Base-by-base conservation (phyloP, 108 stramenopile genomes). In the Chaetoceros tenuissimus region DNA sequence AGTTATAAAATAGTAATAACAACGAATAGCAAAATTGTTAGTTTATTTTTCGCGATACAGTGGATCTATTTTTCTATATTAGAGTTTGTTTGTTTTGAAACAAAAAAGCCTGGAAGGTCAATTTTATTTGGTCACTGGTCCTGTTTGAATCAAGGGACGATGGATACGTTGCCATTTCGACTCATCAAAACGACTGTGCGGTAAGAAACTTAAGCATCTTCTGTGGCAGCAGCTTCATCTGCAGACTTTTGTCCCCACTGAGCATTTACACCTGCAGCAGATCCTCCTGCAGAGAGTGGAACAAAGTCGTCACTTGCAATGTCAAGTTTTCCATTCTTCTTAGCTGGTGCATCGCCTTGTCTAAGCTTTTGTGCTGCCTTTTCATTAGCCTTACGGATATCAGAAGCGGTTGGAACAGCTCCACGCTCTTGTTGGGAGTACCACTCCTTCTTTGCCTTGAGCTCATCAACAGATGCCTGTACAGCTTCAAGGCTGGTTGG, bases 391-490 rank as follows among this genome's bases (percentile, higher is more conserved):
- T 93, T 89, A 48, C 87, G 87, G 79, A 93, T 87, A 20, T 93
- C 91, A 52, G 66, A 64, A 28, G 91, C 91, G 22, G 91, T 93
- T 1, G 92, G 90, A 29, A 94, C 90, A 30, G 84, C 69, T 57
- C 89, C 92, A 48, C 96, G 83, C 26, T 91, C 93, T 73, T 95
- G 94, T 55, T 94, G 50, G 49, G 78, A 73, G 78, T 80, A 97
- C 93, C 94, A 97, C 60, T 75, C 67, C 66, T 97, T 97, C 81
- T 85, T 94, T 7, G 75, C 87, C 48, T 82, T 78, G 23, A 97
- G 72, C 28, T 84, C 93, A 50, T 94, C 85, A 58, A 95, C 88
- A 1, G 89, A 79, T 7, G 55, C 58, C 48, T 77, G 69, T 17
- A 97, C 96, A 29, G 68, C 62, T 28, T 84, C 87, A 26, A 87